These are phyloP conservation scores for Phylloboletellus chloephorus DNA, from an alignment of 1,284 basidiomycete species.

Conservation along the genomic window DNA sequence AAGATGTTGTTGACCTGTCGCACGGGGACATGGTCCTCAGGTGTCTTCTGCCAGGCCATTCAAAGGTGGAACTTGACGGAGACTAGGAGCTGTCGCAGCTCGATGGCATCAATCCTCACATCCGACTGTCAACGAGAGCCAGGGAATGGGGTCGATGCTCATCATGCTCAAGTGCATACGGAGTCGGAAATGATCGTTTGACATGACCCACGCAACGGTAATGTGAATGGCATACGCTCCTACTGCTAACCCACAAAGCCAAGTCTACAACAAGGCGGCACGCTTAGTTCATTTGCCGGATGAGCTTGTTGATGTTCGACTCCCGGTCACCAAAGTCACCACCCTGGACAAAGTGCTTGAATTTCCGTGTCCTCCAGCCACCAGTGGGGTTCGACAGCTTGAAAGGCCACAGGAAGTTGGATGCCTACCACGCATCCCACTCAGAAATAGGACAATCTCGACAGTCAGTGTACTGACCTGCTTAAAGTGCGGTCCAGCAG, in stretches of 20 bases:
- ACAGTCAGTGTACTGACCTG: conserved; percentile 51
- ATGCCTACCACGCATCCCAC: conserved; percentile 46
- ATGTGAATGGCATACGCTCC: conserved; percentile 33
- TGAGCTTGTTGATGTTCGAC: conserved; percentile 93
- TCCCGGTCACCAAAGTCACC: conserved; percentile 98
- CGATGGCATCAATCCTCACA: conserved; percentile 1
- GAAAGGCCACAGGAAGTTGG: conserved; percentile 99
- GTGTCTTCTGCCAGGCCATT: conserved; percentile 14
- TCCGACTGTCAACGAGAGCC: conserved; percentile 3
- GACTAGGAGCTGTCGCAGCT: not conserved
- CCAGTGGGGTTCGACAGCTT: conserved; percentile 99
- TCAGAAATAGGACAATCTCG: not conserved
- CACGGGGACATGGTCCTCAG: conserved; percentile 7
- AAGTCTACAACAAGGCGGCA: conserved; percentile 6
- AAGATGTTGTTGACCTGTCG: conserved; percentile 45
- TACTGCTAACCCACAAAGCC: conserved; percentile 20
- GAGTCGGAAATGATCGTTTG: not conserved
- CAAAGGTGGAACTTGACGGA: not conserved
- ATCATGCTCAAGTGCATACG: not conserved
- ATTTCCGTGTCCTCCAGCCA: conserved; percentile 96
- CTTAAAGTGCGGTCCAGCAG: conserved; percentile 98
- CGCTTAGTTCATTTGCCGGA: conserved; percentile 90
- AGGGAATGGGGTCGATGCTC: not conserved
- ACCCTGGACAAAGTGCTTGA: conserved; percentile 91
- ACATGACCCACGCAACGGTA: too few relatives aligned